Conservation (phyloP, 805 yeast genomes). For the Ogataea ganodermae region DNA sequence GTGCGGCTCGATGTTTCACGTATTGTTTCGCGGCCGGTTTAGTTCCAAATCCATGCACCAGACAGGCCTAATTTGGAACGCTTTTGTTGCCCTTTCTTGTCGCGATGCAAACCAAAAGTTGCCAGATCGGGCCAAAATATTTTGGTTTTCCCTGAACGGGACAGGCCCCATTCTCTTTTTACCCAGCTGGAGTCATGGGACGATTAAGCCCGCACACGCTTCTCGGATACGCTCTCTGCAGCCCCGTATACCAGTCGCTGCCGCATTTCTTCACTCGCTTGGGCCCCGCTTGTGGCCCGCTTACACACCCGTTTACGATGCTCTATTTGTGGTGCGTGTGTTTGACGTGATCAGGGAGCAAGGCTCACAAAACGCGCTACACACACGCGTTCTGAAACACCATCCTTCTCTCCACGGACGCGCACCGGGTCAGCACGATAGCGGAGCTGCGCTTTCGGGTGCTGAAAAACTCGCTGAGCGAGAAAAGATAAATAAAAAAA, state of each 20-base stretch:
- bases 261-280: background rate
- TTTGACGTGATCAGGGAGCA: background rate
- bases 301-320: no score
- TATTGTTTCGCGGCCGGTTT: background rate
- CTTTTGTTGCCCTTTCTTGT: conserved; percentile 2
- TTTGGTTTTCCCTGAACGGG: conserved; percentile 1
- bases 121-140: background rate
- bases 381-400: no score
- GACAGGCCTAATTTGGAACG: background rate
- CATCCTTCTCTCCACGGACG: no score
- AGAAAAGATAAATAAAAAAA: background rate
- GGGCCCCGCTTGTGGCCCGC: background rate
- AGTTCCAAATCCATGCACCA: background rate
- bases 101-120: background rate
- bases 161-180: background rate
- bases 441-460: no score
- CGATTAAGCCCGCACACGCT: background rate
- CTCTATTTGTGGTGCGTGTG: background rate
- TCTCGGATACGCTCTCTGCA: no score
- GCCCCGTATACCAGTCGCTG: background rate
- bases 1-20: conserved; percentile 6
- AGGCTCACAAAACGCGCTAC: background rate
- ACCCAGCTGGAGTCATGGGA: background rate
- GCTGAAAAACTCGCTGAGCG: background rate
- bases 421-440: no score